Evolutionary conservation across 2,329 filamentous ascomycete species (phyloP), one percentile per base, ranked within the genome.

Genomic region (Botrytis porri): DNA sequence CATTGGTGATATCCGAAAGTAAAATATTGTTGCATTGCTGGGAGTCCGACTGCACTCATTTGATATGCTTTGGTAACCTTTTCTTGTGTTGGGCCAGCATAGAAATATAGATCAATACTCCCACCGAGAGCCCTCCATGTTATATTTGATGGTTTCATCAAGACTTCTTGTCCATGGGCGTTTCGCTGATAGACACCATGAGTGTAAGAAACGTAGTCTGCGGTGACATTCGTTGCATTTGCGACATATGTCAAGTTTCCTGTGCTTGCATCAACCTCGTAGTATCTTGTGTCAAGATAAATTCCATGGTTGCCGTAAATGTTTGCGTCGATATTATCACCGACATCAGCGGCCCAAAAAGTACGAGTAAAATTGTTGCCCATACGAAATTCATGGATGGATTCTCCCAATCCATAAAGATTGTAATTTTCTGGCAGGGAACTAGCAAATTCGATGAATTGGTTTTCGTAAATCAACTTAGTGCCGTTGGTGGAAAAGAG

Each of bases 1-100:
- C 93, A 95, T 80, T 97, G 93, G 76, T 97, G 93, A 80, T 87
- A 95, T 0, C 94, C 94, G 74, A 97, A 89, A 0, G 90, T 89
- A 85, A 89, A 95, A 83, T 96, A 96, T 76, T 92, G 90, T 79
- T 95, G 91, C 88, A 95, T 90, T 0, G 90, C 90, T 1, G 93
- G 93, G 8, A 93, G 83, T 0, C 93, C 93, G 69, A 91, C 84
- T 2, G 90, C 87, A 70, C 87, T 89, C 73, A 83, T 81, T 75
- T 93, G 90, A 79, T 95, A 96, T 57, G 91, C 86, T 80, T 88
- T 89, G 25, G 89, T 92, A 37, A 94, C 89, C 20, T 90, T 87
- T 10, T 87, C 85, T 73, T 90, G 90, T 0, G 86, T 89, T 0
- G 92, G 92, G 0, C 93, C 93, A 20, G 91, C 87, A 78, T 92